These are phyloP conservation scores for Trametes coccinea DNA, from an alignment of 768 basidiomycete species.

Conservation along the genomic window DNA sequence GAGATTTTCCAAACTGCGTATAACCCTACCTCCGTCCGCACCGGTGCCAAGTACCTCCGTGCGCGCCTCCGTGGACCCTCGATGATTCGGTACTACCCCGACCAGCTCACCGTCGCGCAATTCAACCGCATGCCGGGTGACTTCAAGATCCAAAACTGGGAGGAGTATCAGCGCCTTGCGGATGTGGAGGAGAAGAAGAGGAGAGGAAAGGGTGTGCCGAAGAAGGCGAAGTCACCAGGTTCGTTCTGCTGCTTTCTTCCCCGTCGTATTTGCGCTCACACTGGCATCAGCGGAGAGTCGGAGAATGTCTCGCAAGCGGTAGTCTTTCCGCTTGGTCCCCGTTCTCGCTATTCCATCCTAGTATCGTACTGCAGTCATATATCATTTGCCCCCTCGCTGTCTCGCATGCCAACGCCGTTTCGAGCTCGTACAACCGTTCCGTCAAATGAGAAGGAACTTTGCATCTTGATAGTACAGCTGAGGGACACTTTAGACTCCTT, in stretches of 20 bases:
- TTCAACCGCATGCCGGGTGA: slow-evolving; percentile 45
- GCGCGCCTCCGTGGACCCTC: slow-evolving; percentile 80
- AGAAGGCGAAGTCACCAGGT: slow-evolving; percentile 72
- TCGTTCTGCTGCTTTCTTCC: not conserved
- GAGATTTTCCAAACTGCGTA: slow-evolving; percentile 84
- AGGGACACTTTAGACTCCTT: too few relatives aligned
- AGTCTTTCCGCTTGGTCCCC: not conserved
- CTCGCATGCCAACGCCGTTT: too few relatives aligned
- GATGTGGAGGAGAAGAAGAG: slow-evolving; percentile 68
- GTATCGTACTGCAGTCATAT: not conserved
- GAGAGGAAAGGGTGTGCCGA: slow-evolving; percentile 82
- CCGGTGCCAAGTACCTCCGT: slow-evolving; percentile 91
- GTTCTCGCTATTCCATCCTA: not conserved
- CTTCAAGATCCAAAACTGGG: slow-evolving; percentile 55
- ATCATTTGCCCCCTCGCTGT: not conserved
- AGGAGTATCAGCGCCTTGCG: slow-evolving; percentile 65
- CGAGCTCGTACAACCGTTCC: too few relatives aligned
- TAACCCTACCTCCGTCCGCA: slow-evolving; percentile 80
- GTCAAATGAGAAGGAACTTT: too few relatives aligned
- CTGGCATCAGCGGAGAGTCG: slow-evolving; percentile 49
- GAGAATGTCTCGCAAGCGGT: slow-evolving; percentile 47
- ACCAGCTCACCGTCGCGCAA: slow-evolving; percentile 53
- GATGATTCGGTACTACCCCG: slow-evolving; percentile 83
- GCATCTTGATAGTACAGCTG: too few relatives aligned
- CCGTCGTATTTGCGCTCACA: not conserved